Evolutionary conservation across 345 rosid genomes (phyloP).

Genomic region (Aquilaria malaccensis): DNA sequence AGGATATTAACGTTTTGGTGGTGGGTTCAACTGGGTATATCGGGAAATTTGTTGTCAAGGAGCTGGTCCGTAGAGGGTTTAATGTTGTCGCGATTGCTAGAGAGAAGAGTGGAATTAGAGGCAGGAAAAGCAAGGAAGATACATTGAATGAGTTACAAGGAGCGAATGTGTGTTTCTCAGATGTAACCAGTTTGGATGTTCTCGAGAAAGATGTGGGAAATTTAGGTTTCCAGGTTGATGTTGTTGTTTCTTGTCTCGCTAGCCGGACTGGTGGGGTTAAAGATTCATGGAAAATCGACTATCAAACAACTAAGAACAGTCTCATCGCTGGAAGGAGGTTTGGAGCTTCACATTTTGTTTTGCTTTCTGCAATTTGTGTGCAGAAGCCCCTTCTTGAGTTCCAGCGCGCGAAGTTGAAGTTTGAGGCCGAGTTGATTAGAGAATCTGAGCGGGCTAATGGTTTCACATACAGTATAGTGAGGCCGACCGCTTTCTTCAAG

Average conservation of each 20-base stretch:
- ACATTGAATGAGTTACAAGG: constrained; percentile 49
- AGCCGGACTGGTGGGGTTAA: constrained; percentile 79
- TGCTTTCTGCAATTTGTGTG: constrained; percentile 92
- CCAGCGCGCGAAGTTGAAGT: constrained; percentile 84
- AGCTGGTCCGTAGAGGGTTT: constrained; percentile 71
- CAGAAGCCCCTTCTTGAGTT: constrained; percentile 86
- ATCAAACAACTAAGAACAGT: constrained; percentile 83
- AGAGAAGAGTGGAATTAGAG: constrained; percentile 75
- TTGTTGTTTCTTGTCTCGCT: constrained; percentile 91
- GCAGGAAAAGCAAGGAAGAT: constrained; percentile 55
- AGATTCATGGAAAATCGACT: constrained; percentile 95
- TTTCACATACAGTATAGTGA: constrained; percentile 73
- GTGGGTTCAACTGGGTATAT: constrained; percentile 96
- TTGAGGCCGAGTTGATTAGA: constrained; percentile 68
- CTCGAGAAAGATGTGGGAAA: constrained; percentile 44
- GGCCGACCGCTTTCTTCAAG: constrained; percentile 95
- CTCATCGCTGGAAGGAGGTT: constrained; percentile 67
- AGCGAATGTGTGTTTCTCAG: constrained; percentile 77
- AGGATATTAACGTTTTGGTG: constrained; percentile 62
- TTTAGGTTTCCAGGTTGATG: constrained; percentile 50
- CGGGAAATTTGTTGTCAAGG: constrained; percentile 79
- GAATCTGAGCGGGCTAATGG: constrained; percentile 29
- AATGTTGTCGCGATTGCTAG: constrained; percentile 80
- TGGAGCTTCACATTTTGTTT: constrained; percentile 77
- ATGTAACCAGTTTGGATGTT: constrained; percentile 53